A percentile compares a stretch with the other conserved stretches of the same genome.
phyloP scores from a whole-genome alignment of 768 basidiomycete species.

The Neoboletus magnificus region DNA sequence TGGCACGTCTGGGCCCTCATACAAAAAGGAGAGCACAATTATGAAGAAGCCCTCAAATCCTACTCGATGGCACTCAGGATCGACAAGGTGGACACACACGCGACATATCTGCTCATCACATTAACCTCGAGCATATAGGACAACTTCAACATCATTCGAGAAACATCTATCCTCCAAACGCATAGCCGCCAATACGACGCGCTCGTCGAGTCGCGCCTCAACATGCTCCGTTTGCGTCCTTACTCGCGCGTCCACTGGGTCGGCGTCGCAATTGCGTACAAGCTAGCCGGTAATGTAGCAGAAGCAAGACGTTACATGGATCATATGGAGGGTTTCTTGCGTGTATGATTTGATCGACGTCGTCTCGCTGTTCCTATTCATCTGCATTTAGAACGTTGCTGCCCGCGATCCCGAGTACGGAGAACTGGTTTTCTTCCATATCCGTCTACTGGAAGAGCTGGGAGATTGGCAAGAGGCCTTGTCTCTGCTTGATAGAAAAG shows the following conservation, averaged over 20 bases:
- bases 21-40: slow-evolving; percentile 92
- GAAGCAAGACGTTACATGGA: slow-evolving; percentile 74
- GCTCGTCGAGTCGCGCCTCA: slow-evolving; percentile 78
- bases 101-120: background rate
- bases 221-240: slow-evolving; percentile 76
- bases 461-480: slow-evolving; percentile 62
- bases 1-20: slow-evolving; percentile 99
- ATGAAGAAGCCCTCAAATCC: slow-evolving; percentile 89
- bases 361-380: slow-evolving; percentile 6
- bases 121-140: slow-evolving; percentile 50
- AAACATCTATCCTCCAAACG: slow-evolving; percentile 84
- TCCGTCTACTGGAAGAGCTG: slow-evolving; percentile 68
- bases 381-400: slow-evolving; percentile 58
- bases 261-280: slow-evolving; percentile 83
- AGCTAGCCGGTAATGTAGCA: slow-evolving; percentile 69
- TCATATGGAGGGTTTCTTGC: slow-evolving; percentile 65
- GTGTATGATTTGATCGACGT: slow-evolving; percentile 41
- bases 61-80: slow-evolving; percentile 86
- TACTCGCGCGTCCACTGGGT: slow-evolving; percentile 87
- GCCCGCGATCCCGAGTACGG: slow-evolving; percentile 80
- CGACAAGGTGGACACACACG: slow-evolving; percentile 65
- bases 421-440: slow-evolving; percentile 76
- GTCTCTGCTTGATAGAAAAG: slow-evolving; percentile 56
- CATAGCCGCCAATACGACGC: slow-evolving; percentile 79
- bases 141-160: slow-evolving; percentile 89